These are phyloP conservation scores for Trichosanthes cucumerina DNA, from an alignment of 306 rosid genomes.

Conservation along the genomic window DNA sequence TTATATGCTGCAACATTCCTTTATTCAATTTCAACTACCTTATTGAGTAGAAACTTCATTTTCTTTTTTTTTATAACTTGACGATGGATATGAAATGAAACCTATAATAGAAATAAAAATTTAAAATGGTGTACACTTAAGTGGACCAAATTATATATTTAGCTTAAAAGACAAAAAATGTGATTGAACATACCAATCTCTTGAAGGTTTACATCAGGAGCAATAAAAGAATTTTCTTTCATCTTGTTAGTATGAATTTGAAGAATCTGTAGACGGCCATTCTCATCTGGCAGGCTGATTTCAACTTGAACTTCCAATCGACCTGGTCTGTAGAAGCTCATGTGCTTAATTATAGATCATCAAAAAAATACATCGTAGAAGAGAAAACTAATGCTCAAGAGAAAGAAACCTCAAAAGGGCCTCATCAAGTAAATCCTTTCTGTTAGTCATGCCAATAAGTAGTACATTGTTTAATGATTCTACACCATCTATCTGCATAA, in stretches of 20 bases:
- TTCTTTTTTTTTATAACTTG: background rate
- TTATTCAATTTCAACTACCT: background rate
- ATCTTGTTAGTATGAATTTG: conserved; percentile 94
- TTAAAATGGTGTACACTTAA: background rate
- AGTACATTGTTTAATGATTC: conserved; percentile 93
- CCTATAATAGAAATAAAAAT: background rate
- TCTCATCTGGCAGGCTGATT: conserved; percentile 97
- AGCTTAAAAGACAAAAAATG: conserved; percentile 1
- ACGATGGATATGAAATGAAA: background rate
- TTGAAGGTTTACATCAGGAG: conserved; percentile 84
- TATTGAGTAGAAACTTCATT: background rate
- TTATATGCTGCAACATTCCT: background rate
- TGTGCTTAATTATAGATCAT: background rate
- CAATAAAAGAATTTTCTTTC: conserved; percentile 96
- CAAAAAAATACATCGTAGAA: background rate
- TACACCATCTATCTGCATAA: conserved; percentile 94
- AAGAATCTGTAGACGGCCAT: conserved; percentile 93
- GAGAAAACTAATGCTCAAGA: background rate
- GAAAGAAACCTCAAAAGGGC: conserved; percentile 75
- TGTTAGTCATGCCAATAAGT: conserved; percentile 99
- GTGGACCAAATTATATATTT: background rate
- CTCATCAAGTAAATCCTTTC: conserved; percentile 97
- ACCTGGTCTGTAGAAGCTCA: conserved; percentile 58
- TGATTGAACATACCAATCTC: conserved; percentile 67
- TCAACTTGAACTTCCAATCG: conserved; percentile 97